phyloP scores from a whole-genome alignment of 2,329 filamentous ascomycete genomes.

The Cytospora schulzeri region DNA sequence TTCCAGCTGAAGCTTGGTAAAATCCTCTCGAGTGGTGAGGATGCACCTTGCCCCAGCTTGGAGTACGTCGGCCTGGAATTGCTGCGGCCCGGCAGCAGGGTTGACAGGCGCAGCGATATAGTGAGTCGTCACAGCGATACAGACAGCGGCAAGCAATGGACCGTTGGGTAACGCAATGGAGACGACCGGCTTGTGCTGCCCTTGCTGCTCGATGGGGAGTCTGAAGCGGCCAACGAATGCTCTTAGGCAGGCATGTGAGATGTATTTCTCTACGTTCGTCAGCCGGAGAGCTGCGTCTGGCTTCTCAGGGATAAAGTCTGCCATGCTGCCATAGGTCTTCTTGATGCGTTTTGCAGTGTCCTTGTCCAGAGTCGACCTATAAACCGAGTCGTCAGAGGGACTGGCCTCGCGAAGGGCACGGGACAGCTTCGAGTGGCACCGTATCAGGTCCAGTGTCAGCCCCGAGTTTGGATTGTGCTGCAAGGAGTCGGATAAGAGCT shows the following conservation, averaged over 20 bases:
- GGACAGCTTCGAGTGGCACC: conserved; percentile 18
- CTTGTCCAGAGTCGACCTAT: conserved; percentile 2
- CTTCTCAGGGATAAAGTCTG: conserved; percentile 23
- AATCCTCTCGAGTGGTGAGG: conserved; percentile 22
- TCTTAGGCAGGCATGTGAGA: conserved; percentile 20
- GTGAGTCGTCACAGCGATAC: conserved; percentile 29
- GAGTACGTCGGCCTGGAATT: conserved; percentile 29
- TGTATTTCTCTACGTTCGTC: conserved; percentile 10
- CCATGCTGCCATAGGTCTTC: conserved; percentile 19
- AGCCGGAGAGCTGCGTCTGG: conserved; percentile 13
- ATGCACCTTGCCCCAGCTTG: conserved; percentile 24
- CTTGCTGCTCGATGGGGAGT: conserved; percentile 4
- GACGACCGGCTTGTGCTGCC: conserved; percentile 20
- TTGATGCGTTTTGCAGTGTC: conserved; percentile 22
- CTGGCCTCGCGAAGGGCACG: conserved; percentile 8
- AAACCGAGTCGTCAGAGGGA: conserved; percentile 1
- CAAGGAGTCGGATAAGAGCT: conserved; percentile 12
- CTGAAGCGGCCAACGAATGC: conserved; percentile 16
- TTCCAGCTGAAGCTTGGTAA: conserved; percentile 12
- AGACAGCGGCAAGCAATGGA: conserved; percentile 29
- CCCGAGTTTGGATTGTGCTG: conserved; percentile 7
- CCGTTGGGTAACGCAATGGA: conserved; percentile 29
- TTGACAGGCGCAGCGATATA: conserved; percentile 30
- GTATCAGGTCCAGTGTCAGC: conserved; percentile 22
- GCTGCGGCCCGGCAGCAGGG: conserved; percentile 25